Evolutionary conservation across 163 green algal species (phyloP).

Genomic region (Coccomyxa subellipsoidea): DNA sequence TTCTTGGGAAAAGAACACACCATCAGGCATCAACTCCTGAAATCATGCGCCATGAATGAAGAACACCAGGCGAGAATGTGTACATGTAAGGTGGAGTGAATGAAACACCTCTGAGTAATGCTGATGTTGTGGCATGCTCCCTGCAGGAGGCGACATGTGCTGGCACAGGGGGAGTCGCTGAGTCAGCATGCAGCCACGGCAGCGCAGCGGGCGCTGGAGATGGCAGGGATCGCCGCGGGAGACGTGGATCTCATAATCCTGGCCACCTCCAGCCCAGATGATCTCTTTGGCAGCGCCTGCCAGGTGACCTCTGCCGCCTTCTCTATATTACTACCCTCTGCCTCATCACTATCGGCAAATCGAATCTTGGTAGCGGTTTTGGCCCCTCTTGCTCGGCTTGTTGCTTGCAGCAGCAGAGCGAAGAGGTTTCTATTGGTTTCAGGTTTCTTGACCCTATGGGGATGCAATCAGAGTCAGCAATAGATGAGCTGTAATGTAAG

Average conservation of each 20-base stretch:
- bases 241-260: conserved; percentile 95
- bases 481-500: too few relatives aligned
- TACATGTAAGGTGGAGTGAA: too few relatives aligned
- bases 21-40: too few relatives aligned
- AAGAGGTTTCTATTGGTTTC: too few relatives aligned
- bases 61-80: too few relatives aligned
- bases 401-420: too few relatives aligned
- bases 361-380: too few relatives aligned
- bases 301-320: conserved; percentile 40
- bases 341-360: background rate
- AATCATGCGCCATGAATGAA: too few relatives aligned
- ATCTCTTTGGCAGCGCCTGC: conserved; percentile 92
- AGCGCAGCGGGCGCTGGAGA: conserved; percentile 74
- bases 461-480: too few relatives aligned
- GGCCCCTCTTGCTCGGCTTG: too few relatives aligned
- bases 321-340: background rate
- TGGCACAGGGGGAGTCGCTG: conserved; percentile 78
- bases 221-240: conserved; percentile 74
- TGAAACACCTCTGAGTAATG: too few relatives aligned
- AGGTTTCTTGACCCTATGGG: too few relatives aligned
- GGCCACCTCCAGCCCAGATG: conserved; percentile 90
- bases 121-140: background rate
- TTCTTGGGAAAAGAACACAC: background rate
- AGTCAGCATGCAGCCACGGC: conserved; percentile 67
- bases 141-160: conserved; percentile 65